Percentiles rank a stretch among this genome's conserved stretches.
Conservation (phyloP, 2,329 filamentous ascomycete species). For the Xylaria multiplex region DNA sequence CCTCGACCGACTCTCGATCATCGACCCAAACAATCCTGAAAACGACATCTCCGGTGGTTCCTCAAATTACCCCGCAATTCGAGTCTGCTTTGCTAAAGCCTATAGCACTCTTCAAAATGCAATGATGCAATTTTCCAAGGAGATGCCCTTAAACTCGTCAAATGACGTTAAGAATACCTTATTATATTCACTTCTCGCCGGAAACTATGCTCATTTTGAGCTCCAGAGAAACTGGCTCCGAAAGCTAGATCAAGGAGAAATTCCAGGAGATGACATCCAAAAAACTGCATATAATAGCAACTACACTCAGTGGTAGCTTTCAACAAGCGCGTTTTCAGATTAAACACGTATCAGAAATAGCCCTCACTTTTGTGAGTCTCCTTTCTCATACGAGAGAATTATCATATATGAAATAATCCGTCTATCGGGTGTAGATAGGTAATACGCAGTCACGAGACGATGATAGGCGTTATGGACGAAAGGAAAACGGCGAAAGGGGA, state of each 20-base stretch:
- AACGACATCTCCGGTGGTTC: constrained; percentile 96
- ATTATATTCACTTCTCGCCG: constrained; percentile 76
- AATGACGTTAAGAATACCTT: constrained; percentile 61
- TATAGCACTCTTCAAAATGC: constrained; percentile 65
- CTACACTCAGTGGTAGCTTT: constrained; percentile 4
- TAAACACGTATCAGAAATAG: neutral
- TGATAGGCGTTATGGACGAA: constrained; percentile 27
- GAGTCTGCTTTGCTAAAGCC: constrained; percentile 75
- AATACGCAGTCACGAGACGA: constrained; percentile 20
- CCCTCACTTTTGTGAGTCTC: neutral
- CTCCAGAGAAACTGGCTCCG: constrained; percentile 60
- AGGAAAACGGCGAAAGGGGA: constrained; percentile 26
- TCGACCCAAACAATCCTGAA: constrained; percentile 84
- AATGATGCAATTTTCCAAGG: constrained; percentile 62
- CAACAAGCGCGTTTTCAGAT: neutral
- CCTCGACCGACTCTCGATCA: constrained; percentile 79
- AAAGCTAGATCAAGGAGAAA: constrained; percentile 58
- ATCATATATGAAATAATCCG: neutral
- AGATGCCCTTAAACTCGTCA: constrained; percentile 44
- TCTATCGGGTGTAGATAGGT: neutral
- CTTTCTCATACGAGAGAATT: neutral
- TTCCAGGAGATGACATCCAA: constrained; percentile 22
- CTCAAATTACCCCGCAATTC: constrained; percentile 72
- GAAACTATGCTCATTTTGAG: constrained; percentile 64
- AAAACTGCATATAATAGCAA: neutral